These are phyloP conservation scores for Talaromyces adpressus DNA, from an alignment of 495 filamentous ascomycete genomes.

Conservation along the genomic window DNA sequence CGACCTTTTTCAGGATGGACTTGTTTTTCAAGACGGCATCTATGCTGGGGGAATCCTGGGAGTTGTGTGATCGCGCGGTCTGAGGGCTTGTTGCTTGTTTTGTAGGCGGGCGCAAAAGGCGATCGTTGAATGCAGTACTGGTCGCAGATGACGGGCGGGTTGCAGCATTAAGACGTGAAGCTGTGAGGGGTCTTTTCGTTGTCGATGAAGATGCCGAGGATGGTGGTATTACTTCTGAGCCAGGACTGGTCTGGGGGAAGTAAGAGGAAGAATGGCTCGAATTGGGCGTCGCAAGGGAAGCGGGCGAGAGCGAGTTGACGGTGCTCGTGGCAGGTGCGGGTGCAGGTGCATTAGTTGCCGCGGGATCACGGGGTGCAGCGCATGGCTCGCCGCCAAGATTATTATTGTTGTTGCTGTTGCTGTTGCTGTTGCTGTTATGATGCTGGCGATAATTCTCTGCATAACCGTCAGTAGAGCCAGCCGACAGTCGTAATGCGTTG, in stretches of 20 bases:
- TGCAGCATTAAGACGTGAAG: constrained; percentile 36
- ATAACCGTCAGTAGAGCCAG: constrained; percentile 3
- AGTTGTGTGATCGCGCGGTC: background rate
- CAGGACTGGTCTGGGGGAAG: background rate
- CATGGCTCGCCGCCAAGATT: background rate
- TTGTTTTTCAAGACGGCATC: constrained; percentile 10
- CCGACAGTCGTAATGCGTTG: constrained; percentile 9
- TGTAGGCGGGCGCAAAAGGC: background rate
- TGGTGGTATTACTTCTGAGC: background rate
- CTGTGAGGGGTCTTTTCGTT: constrained; percentile 31
- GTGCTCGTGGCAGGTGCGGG: constrained; percentile 3
- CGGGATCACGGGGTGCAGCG: constrained; percentile 3
- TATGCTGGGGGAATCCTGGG: constrained; percentile 6
- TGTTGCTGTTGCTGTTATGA: background rate
- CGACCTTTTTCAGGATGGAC: constrained; percentile 12
- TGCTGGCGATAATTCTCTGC: background rate
- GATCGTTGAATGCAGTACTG: constrained; percentile 5
- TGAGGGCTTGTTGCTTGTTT: constrained; percentile 2
- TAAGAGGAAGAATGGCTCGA: background rate
- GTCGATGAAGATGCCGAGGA: constrained; percentile 2
- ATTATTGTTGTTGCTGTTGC: background rate
- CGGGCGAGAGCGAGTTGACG: background rate
- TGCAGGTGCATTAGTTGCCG: background rate
- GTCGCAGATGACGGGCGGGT: constrained; percentile 26
- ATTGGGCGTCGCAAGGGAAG: background rate